Evolutionary conservation across 371 early-diverging fungal genomes (phyloP).

Genomic region (Capniomyces stellatus): DNA sequence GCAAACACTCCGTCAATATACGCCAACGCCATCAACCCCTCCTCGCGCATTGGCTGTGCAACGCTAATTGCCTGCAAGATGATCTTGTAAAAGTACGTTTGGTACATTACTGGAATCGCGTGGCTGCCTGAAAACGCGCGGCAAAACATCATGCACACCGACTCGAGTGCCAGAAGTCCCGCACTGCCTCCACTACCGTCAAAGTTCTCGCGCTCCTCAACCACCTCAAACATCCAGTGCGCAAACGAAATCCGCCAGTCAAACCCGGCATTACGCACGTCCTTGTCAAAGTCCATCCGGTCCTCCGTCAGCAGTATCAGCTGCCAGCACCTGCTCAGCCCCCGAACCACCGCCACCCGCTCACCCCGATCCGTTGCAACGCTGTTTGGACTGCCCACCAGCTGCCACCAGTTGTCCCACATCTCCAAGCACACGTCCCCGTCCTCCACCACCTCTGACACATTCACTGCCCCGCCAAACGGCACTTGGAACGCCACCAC

Average conservation of each 20-base stretch:
- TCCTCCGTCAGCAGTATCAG: neutral
- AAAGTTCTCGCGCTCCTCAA: neutral
- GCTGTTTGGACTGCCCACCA: neutral
- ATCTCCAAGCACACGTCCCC: neutral
- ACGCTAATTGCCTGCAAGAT: neutral
- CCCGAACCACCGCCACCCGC: neutral
- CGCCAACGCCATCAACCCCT: neutral
- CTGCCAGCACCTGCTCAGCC: neutral
- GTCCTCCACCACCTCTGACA: neutral
- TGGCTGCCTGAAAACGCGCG: neutral
- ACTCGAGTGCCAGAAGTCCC: neutral
- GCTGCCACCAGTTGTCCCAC: neutral
- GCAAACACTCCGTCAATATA: neutral
- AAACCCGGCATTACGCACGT: no score
- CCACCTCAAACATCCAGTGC: neutral
- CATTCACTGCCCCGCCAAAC: neutral
- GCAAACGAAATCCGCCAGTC: no score
- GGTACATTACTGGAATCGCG: neutral
- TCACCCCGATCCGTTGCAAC: neutral
- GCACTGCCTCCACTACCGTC: no score
- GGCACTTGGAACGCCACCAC: neutral
- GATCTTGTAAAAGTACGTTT: neutral
- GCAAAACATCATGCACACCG: neutral
- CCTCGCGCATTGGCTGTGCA: neutral
- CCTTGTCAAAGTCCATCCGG: neutral